These are phyloP conservation scores for Rhizopogon parksii DNA, from an alignment of 1,284 basidiomycete species.

Conservation along the genomic window DNA sequence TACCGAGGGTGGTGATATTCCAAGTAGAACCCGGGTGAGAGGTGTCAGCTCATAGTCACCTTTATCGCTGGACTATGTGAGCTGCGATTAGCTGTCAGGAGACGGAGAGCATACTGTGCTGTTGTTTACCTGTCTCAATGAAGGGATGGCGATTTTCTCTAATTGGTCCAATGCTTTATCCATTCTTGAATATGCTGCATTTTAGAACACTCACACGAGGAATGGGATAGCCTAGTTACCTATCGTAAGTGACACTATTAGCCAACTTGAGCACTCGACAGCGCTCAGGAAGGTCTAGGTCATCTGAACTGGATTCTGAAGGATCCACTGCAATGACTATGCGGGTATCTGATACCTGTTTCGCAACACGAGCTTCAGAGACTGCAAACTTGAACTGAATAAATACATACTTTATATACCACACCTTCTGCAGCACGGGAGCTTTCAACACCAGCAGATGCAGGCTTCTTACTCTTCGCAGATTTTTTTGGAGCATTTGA, in stretches of 20 bases:
- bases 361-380: slow-evolving; percentile 7
- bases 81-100: slow-evolving; percentile 9
- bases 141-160: slow-evolving; percentile 39
- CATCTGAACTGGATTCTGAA: slow-evolving; percentile 50
- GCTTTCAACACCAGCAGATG: slow-evolving; percentile 29
- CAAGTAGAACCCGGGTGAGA: slow-evolving; percentile 63
- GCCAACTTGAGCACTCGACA: slow-evolving; percentile 84
- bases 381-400: background rate
- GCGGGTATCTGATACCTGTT: slow-evolving; percentile 66
- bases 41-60: slow-evolving; percentile 37
- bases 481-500: slow-evolving; percentile 40
- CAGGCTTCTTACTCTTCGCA: slow-evolving; percentile 37
- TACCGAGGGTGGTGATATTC: slow-evolving; percentile 37
- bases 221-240: slow-evolving; percentile 37
- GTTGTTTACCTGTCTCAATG: slow-evolving; percentile 18
- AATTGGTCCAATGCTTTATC: slow-evolving; percentile 68
- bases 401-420: slow-evolving; percentile 60
- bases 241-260: slow-evolving; percentile 87
- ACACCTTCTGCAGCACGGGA: slow-evolving; percentile 60
- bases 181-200: slow-evolving; percentile 49
- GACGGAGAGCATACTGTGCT: slow-evolving; percentile 2
- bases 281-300: slow-evolving; percentile 76
- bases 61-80: slow-evolving; percentile 32
- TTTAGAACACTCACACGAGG: background rate
- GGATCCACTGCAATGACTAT: slow-evolving; percentile 72